phyloP scores from a whole-genome alignment of 768 basidiomycete species.

The Porphyrellus cyaneotinctus region DNA sequence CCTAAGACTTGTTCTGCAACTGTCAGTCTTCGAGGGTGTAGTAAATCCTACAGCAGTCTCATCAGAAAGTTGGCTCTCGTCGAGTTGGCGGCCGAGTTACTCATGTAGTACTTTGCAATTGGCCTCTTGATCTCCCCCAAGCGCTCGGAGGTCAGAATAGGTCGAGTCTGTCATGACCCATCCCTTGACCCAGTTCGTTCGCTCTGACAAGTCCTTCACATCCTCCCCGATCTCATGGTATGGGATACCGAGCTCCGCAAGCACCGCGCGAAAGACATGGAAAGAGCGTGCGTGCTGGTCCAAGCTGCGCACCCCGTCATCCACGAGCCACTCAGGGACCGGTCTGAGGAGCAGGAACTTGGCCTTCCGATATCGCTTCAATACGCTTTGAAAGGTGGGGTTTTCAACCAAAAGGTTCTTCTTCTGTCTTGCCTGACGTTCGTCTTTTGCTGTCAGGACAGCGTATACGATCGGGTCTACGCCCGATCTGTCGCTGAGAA shows the following conservation, averaged over 20 bases:
- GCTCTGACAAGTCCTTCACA: conserved; percentile 34
- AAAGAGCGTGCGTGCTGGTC: conserved; percentile 44
- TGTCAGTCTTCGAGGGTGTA: not conserved
- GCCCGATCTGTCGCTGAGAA: conserved; percentile 62
- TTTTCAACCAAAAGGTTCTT: conserved; percentile 34
- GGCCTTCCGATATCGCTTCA: conserved; percentile 44
- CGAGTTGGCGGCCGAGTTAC: not conserved
- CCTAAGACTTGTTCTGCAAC: conserved; percentile 4
- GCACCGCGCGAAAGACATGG: conserved; percentile 35
- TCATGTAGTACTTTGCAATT: not conserved
- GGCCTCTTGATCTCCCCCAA: not conserved
- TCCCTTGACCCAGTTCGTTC: conserved; percentile 22
- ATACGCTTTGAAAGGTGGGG: conserved; percentile 38
- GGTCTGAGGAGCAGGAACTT: conserved; percentile 53
- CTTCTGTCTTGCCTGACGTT: conserved; percentile 34
- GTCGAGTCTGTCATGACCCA: conserved; percentile 4
- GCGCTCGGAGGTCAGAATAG: conserved; percentile 9
- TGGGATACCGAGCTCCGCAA: conserved; percentile 40
- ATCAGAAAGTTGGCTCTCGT: not conserved
- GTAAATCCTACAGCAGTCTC: not conserved
- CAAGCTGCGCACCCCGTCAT: conserved; percentile 58
- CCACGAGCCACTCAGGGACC: conserved; percentile 55
- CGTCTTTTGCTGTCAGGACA: conserved; percentile 40
- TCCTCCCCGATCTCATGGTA: conserved; percentile 46
- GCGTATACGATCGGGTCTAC: conserved; percentile 65